Evolutionary conservation across 805 yeast species (phyloP).

Genomic region (Saccharomycopsis schoenii): DNA sequence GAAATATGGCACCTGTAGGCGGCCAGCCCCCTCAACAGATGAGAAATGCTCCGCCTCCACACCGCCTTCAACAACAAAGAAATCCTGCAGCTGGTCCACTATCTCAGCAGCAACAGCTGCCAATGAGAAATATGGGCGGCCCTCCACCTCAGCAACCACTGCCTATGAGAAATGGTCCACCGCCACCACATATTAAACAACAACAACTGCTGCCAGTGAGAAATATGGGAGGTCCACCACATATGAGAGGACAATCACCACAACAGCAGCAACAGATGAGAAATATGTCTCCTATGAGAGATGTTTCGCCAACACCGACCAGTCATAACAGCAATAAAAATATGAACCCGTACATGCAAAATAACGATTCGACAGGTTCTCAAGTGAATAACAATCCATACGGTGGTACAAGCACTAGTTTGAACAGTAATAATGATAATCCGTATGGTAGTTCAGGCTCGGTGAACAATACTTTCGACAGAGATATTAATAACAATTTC

Average conservation of each 20-base stretch:
- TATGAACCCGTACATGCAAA: slow-evolving; percentile 1
- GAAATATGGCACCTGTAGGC: background rate
- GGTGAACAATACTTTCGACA: background rate
- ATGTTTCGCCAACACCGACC: background rate
- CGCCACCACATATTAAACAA: background rate
- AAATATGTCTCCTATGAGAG: slow-evolving; percentile 3
- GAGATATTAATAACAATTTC: background rate
- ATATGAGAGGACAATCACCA: background rate
- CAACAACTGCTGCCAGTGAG: slow-evolving; percentile 1
- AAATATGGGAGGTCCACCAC: background rate
- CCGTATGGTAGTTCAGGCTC: slow-evolving; percentile 1
- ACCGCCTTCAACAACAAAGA: background rate
- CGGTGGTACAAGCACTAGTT: background rate
- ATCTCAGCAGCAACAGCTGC: background rate
- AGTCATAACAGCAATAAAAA: background rate
- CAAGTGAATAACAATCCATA: background rate
- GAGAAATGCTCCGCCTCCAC: background rate
- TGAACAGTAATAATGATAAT: background rate
- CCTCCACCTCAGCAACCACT: background rate
- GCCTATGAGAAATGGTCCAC: background rate
- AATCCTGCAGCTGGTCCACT: background rate
- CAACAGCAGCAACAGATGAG: background rate
- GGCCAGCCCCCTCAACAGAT: background rate
- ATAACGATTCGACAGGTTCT: background rate
- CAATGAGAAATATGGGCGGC: background rate